phyloP scores from a whole-genome alignment of 192 early-diverging fungal species.

The Coemansia sp. region DNA sequence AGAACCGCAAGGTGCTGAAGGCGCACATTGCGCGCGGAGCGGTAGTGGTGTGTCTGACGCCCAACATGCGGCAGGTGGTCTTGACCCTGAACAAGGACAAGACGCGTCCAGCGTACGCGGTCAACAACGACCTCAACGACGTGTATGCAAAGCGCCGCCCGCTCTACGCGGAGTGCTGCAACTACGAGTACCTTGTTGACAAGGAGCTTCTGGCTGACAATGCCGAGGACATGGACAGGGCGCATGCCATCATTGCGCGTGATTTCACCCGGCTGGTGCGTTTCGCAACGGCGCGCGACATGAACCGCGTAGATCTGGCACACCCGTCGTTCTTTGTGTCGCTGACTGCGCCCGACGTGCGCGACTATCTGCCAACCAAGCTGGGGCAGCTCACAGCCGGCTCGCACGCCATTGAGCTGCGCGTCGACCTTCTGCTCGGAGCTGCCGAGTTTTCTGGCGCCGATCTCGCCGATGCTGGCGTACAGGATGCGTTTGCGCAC shows the following conservation, averaged over 20 bases:
- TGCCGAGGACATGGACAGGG: constrained; percentile 40
- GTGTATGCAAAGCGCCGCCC: constrained; percentile 78
- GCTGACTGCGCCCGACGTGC: constrained; percentile 70
- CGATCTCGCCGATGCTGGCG: constrained; percentile 15
- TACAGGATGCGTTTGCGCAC: constrained; percentile 50
- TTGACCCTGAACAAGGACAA: constrained; percentile 78
- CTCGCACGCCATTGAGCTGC: constrained; percentile 87
- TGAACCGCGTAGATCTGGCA: constrained; percentile 44
- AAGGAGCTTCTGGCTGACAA: constrained; percentile 31
- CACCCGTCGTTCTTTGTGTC: constrained; percentile 81
- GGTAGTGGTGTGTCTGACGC: constrained; percentile 74
- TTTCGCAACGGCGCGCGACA: constrained; percentile 58
- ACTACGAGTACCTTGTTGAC: constrained; percentile 78
- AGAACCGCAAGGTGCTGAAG: constrained; percentile 67
- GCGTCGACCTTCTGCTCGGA: constrained; percentile 79
- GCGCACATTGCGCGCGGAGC: constrained; percentile 58
- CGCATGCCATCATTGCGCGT: constrained; percentile 74
- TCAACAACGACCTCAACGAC: constrained; percentile 64
- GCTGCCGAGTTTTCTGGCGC: constrained; percentile 40
- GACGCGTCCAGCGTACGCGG: constrained; percentile 80
- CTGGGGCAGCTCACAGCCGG: constrained; percentile 72
- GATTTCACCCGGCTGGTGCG: constrained; percentile 71
- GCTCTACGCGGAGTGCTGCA: constrained; percentile 78
- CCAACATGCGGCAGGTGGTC: constrained; percentile 76
- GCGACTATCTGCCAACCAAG: constrained; percentile 53